Evolutionary conservation across 441 rosid genomes (phyloP).

Genomic region (Mallotus repandus): DNA sequence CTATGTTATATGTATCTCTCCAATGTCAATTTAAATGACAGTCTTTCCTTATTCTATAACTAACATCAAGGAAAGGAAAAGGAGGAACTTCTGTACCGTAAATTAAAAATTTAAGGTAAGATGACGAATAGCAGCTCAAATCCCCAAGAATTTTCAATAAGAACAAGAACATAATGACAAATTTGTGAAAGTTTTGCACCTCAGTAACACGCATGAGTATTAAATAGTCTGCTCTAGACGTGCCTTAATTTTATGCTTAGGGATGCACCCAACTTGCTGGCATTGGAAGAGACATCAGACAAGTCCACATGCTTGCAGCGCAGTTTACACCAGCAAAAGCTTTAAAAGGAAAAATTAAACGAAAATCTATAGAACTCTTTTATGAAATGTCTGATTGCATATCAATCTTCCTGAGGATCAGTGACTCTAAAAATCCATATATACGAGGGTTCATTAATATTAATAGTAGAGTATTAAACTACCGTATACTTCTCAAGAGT

Average conservation of each 20-base stretch:
- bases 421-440: too few relatives aligned
- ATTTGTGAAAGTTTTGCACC: background rate
- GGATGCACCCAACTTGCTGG: background rate
- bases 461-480: too few relatives aligned
- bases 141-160: conserved; percentile 5
- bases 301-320: background rate
- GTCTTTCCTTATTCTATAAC: background rate
- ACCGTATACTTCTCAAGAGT: too few relatives aligned
- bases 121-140: background rate
- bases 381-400: too few relatives aligned
- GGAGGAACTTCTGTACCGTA: background rate
- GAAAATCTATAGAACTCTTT: too few relatives aligned
- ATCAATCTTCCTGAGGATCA: too few relatives aligned
- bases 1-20: background rate
- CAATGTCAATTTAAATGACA: background rate
- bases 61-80: background rate
- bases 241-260: conserved; percentile 1
- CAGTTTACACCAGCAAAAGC: background rate
- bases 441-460: too few relatives aligned
- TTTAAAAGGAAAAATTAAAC: background rate
- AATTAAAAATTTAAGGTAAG: background rate
- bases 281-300: background rate
- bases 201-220: background rate
- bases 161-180: background rate
- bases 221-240: background rate